Evolutionary conservation across 441 rosid species (phyloP).

Genomic region (Macaranga tanarius): DNA sequence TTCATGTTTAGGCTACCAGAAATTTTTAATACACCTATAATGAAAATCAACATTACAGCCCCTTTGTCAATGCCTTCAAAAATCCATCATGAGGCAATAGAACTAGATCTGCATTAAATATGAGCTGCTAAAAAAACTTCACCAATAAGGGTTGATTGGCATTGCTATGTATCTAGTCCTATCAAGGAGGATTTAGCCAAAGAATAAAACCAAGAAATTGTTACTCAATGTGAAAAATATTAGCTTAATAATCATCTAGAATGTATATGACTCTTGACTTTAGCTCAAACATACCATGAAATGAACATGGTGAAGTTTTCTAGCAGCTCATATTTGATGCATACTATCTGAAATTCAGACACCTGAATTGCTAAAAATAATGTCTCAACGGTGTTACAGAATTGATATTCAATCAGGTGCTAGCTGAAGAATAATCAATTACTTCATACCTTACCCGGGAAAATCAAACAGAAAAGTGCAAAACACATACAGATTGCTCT

Average conservation of each 20-base stretch:
- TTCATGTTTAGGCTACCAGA: not conserved
- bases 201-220: not conserved
- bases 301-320: not conserved
- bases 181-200: not conserved
- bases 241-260: constrained; percentile 1
- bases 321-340: not conserved
- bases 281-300: not conserved
- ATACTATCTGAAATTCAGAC: not conserved
- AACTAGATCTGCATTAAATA: not conserved
- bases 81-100: not conserved
- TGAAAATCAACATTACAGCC: not conserved
- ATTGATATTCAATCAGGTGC: not conserved
- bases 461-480: not conserved
- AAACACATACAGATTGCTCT: not conserved
- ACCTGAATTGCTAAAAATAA: not conserved
- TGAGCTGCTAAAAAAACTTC: too few relatives aligned
- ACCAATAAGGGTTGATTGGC: not conserved
- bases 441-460: not conserved
- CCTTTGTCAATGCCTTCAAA: not conserved
- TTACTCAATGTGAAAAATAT: not conserved
- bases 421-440: not conserved
- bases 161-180: not conserved
- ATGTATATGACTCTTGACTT: not conserved
- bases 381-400: not conserved
- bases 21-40: not conserved